phyloP scores from a whole-genome alignment of 2,329 filamentous ascomycete genomes.

The Penicillium sumatraense region DNA sequence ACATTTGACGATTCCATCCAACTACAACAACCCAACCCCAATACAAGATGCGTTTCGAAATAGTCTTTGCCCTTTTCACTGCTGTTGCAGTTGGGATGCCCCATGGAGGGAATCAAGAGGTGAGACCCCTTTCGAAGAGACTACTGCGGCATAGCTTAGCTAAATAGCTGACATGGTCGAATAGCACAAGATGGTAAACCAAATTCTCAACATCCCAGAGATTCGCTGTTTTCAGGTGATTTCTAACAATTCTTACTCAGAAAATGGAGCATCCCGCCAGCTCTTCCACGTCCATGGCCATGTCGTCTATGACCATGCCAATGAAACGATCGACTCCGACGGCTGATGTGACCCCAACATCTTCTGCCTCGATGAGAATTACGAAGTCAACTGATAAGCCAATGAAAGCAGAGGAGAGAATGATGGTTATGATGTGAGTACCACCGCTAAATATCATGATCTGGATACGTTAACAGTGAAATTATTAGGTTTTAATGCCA shows the following conservation, averaged over 20 bases:
- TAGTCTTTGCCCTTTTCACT: slow-evolving; percentile 5
- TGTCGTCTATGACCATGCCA: slow-evolving; percentile 8
- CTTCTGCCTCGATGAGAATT: slow-evolving; percentile 3
- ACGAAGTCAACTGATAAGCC: background rate
- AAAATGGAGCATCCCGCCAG: slow-evolving; percentile 1
- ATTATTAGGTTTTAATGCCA: background rate
- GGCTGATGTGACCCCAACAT: background rate
- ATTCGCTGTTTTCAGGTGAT: background rate
- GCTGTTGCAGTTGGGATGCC: slow-evolving; percentile 10
- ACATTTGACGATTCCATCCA: background rate
- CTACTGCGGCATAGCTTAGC: too few species aligned
- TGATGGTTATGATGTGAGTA: slow-evolving; percentile 14
- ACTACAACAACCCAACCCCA: background rate
- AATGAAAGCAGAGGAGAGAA: slow-evolving; percentile 5
- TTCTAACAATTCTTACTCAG: slow-evolving; percentile 1
- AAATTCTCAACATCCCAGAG: background rate
- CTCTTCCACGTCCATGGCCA: slow-evolving; percentile 11
- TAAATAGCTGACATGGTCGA: too few species aligned
- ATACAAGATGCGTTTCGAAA: slow-evolving; percentile 14
- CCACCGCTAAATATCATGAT: background rate
- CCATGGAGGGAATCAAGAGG: slow-evolving; percentile 7
- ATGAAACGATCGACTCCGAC: slow-evolving; percentile 10
- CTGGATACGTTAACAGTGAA: background rate
- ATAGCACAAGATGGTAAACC: background rate
- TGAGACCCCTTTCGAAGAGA: too few species aligned